Base-by-base conservation (phyloP, 2,329 filamentous ascomycete genomes). In the Aspergillus costaricaensis region DNA sequence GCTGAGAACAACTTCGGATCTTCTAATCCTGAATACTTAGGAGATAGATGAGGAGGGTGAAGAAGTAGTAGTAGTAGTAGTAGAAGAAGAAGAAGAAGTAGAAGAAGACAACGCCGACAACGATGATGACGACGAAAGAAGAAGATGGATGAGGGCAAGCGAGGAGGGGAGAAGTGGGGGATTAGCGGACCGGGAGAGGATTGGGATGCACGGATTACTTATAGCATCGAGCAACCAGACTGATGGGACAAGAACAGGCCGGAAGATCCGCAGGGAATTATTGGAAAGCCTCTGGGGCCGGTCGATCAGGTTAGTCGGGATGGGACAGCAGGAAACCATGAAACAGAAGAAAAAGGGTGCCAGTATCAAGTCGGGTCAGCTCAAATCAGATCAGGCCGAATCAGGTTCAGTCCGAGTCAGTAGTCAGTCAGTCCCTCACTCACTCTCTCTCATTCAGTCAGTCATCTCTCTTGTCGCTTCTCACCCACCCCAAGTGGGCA, bases 141-240 rank as follows among this genome's bases (percentile, higher is more conserved):
- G 41, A 58, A 59, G 50, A 47, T 36, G 17, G 21, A 49, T 9
- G 12, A 57, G 44, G 25, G 7, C 15, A n/a, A 41, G 43, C 54
- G 60, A 51, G 38, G 48, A 21, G 30, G 30, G 19, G 32, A 47
- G 51, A 39, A 55, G 50, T 38, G 50, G 55, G 47, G 48, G 39
- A 53, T 30, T 17, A 58, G 54, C 17, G 38, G 14, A 49, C 15
- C 41, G 51, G 27, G 14, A 51, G 41, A 32, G 39, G 52, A 59
- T 36, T 56, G 60, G 56, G 56, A 59, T 61, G 19, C 9, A 55
- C 52, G 41, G 38, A 60, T 52, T 60, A 59, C 62, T 64, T 64
- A 62, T 64, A 64, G 25, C 30, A 55, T 39, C n/a, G 44, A 39
- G 43, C 44, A 38, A 49, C 14, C 27, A 50, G 32, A 39, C 38